These are phyloP conservation scores for Colletotrichum orbiculare DNA, from an alignment of 2,329 filamentous ascomycete genomes.

Conservation along the genomic window DNA sequence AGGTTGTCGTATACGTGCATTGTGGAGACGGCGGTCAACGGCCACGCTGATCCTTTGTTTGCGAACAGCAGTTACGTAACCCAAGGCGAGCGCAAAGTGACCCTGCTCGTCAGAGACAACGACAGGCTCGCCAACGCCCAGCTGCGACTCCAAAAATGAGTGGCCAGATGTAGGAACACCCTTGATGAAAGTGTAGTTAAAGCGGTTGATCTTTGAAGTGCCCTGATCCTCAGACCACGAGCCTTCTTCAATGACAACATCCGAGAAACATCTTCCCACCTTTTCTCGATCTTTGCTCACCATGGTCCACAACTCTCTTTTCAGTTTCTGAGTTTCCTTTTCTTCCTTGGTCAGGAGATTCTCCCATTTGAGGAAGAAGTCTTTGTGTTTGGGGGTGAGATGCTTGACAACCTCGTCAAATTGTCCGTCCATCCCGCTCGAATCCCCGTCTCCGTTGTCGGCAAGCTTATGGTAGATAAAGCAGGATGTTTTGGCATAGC, in stretches of 20 bases:
- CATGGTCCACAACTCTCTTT: constrained; percentile 96
- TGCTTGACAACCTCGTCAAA: constrained; percentile 86
- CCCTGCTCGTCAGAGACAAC: constrained; percentile 97
- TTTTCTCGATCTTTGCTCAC: constrained; percentile 88
- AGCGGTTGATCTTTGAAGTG: constrained; percentile 89
- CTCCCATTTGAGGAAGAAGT: constrained; percentile 97
- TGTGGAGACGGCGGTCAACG: constrained; percentile 90
- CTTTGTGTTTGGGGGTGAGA: constrained; percentile 77
- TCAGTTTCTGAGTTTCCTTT: constrained; percentile 85
- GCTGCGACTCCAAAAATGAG: constrained; percentile 91
- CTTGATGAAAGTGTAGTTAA: constrained; percentile 86
- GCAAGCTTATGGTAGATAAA: constrained; percentile 94
- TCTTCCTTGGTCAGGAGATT: constrained; percentile 93
- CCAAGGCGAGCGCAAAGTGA: constrained; percentile 93
- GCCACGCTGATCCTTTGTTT: constrained; percentile 84
- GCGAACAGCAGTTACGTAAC: constrained; percentile 83
- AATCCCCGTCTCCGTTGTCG: constrained; percentile 84
- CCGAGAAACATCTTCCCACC: constrained; percentile 88
- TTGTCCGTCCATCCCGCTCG: constrained; percentile 81
- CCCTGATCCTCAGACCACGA: constrained; percentile 76
- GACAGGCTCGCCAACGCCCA: constrained; percentile 87
- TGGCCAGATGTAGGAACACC: constrained; percentile 69
- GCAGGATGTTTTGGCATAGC: constrained; percentile 90
- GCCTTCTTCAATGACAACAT: constrained; percentile 84
- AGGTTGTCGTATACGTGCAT: constrained; percentile 78